Percentiles rank a stretch among this genome's conserved stretches.
phyloP scores from a whole-genome alignment of 192 early-diverging fungal genomes.

The Linnemannia exigua region DNA sequence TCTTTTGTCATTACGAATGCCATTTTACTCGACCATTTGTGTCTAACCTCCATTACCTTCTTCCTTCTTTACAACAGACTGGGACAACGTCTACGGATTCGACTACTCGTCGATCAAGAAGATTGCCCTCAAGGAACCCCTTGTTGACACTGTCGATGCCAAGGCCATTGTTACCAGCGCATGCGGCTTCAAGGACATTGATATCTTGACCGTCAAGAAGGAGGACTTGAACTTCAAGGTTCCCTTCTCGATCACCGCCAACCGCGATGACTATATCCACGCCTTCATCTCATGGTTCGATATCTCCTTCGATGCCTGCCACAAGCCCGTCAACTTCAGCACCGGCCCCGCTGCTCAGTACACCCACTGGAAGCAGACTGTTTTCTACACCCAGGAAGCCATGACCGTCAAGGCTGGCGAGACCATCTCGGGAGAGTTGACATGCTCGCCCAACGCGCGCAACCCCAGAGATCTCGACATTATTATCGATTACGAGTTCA shows the following conservation, averaged over 20 bases:
- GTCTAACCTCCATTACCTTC: neutral
- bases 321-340: conserved; percentile 65
- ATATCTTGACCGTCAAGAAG: conserved; percentile 76
- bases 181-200: conserved; percentile 78
- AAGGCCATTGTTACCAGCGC: conserved; percentile 77
- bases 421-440: conserved; percentile 67
- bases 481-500: conserved; percentile 68
- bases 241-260: conserved; percentile 76
- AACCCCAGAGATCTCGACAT: conserved; percentile 98
- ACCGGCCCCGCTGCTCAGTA: conserved; percentile 76
- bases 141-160: conserved; percentile 84
- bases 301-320: conserved; percentile 82
- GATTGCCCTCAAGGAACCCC: conserved; percentile 78
- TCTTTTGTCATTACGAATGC: neutral
- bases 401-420: conserved; percentile 90
- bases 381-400: conserved; percentile 80
- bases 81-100: conserved; percentile 97
- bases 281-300: conserved; percentile 96
- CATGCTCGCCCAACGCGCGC: conserved; percentile 75
- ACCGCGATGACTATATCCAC: conserved; percentile 74
- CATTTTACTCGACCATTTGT: neutral
- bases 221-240: conserved; percentile 81
- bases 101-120: conserved; percentile 91
- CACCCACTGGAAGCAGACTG: conserved; percentile 99
- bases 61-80: conserved; percentile 59